phyloP scores from a whole-genome alignment of 1,284 basidiomycete genomes.

The Lignosus rhinocerotis region DNA sequence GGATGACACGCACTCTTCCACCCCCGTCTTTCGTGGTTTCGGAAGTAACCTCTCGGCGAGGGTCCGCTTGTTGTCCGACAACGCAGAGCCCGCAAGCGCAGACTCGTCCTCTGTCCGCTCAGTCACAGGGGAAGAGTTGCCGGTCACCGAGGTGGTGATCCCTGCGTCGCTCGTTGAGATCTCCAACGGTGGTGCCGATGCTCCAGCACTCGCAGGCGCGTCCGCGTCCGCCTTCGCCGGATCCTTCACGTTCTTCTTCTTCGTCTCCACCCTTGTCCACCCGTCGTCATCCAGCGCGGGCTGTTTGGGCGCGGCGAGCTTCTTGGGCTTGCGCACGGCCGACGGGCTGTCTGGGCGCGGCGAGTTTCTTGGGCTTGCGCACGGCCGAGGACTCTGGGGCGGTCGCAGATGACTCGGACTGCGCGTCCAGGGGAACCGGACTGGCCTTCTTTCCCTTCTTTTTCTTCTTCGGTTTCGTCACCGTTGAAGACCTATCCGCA shows the following conservation, averaged over 20 bases:
- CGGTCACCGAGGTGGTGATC: conserved; percentile 52
- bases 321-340: conserved; percentile 25
- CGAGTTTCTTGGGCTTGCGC: conserved; percentile 28
- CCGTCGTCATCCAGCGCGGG: conserved; percentile 41
- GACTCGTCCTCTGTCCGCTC: conserved; percentile 45
- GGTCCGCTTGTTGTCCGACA: conserved; percentile 39
- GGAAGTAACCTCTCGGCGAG: conserved; percentile 61
- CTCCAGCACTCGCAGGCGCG: conserved; percentile 4
- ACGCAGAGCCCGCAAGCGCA: conserved; percentile 18
- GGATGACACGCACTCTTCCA: conserved; percentile 57
- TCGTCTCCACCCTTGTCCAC: conserved; percentile 54
- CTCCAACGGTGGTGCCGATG: conserved; percentile 30
- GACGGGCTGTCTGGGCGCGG: conserved; percentile 22
- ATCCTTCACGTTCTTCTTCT: conserved; percentile 12
- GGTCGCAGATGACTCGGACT: conserved; percentile 36
- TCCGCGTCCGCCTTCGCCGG: conserved; percentile 2
- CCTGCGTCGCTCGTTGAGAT: conserved; percentile 53
- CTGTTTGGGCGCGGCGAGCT: conserved; percentile 26
- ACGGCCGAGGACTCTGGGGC: conserved; percentile 32
- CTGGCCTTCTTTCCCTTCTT: conserved; percentile 39
- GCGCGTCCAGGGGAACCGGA: conserved; percentile 25
- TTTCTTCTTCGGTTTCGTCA: conserved; percentile 41
- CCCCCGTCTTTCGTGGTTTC: conserved; percentile 59
- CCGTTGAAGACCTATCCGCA: background rate
- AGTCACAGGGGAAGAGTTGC: conserved; percentile 51